phyloP scores from a whole-genome alignment of 441 rosid genomes.

The Erodium moschatum region DNA sequence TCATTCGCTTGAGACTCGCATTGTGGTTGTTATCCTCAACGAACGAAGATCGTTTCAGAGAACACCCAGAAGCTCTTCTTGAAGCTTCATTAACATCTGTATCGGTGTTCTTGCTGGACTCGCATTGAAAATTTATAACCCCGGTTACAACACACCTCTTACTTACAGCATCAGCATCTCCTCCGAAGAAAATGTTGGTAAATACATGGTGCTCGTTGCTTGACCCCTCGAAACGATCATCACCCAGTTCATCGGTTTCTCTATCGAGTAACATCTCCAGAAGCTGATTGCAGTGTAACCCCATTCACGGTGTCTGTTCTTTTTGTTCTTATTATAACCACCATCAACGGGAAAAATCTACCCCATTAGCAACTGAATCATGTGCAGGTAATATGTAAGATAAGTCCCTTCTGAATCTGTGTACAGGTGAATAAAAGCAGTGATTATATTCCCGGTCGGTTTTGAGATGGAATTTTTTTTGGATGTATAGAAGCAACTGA shows the following conservation, averaged over 20 bases:
- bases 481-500: no score
- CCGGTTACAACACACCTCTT: constrained; percentile 43
- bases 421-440: background rate
- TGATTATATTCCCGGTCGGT: background rate
- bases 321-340: constrained; percentile 11
- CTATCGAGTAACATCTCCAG: constrained; percentile 29
- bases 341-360: background rate
- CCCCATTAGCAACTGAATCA: background rate
- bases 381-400: background rate
- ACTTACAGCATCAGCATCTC: constrained; percentile 30
- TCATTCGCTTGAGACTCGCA: constrained; percentile 36
- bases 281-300: constrained; percentile 24
- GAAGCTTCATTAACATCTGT: constrained; percentile 26
- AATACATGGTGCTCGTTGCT: constrained; percentile 45
- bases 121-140: constrained; percentile 34
- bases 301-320: constrained; percentile 14
- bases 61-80: constrained; percentile 28
- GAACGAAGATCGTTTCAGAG: constrained; percentile 29
- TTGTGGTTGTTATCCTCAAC: constrained; percentile 31
- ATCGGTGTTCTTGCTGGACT: constrained; percentile 33
- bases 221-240: constrained; percentile 58
- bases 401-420: constrained; percentile 8
- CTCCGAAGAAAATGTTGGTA: constrained; percentile 50
- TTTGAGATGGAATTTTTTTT: no score
- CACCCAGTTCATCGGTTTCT: constrained; percentile 28